These are phyloP conservation scores for Coemansia guatemalensis DNA, from an alignment of 192 early-diverging fungal genomes.

Conservation along the genomic window DNA sequence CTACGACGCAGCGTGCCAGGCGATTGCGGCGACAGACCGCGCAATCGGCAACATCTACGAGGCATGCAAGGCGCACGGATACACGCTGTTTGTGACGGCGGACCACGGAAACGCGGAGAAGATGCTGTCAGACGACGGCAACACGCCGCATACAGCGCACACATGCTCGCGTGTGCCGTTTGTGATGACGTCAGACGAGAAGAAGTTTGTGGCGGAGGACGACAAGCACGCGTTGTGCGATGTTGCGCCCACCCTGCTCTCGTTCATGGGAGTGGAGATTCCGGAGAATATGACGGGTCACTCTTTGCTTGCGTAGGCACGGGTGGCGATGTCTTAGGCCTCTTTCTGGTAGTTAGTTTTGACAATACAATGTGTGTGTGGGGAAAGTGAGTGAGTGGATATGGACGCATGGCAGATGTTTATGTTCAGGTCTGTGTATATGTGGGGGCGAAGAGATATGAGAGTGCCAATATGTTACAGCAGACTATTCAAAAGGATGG, in stretches of 20 bases:
- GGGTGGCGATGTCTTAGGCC: neutral
- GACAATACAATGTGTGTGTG: neutral
- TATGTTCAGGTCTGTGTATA: neutral
- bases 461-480: neutral
- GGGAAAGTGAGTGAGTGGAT: neutral
- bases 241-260: conserved; percentile 95
- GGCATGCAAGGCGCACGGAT: conserved; percentile 86
- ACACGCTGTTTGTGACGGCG: conserved; percentile 91
- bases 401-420: neutral
- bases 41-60: conserved; percentile 92
- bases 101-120: conserved; percentile 99
- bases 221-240: conserved; percentile 82
- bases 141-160: conserved; percentile 95
- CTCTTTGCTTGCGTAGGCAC: conserved; percentile 57
- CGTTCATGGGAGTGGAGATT: conserved; percentile 85
- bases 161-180: conserved; percentile 91
- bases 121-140: conserved; percentile 85
- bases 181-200: conserved; percentile 47
- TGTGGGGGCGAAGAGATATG: neutral
- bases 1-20: conserved; percentile 88
- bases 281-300: conserved; percentile 96
- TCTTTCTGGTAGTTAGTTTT: neutral
- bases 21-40: conserved; percentile 92
- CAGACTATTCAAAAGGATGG: neutral
- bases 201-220: conserved; percentile 55